Conservation (phyloP, 805 yeast genomes). For the Maudiozyma barnettii region DNA sequence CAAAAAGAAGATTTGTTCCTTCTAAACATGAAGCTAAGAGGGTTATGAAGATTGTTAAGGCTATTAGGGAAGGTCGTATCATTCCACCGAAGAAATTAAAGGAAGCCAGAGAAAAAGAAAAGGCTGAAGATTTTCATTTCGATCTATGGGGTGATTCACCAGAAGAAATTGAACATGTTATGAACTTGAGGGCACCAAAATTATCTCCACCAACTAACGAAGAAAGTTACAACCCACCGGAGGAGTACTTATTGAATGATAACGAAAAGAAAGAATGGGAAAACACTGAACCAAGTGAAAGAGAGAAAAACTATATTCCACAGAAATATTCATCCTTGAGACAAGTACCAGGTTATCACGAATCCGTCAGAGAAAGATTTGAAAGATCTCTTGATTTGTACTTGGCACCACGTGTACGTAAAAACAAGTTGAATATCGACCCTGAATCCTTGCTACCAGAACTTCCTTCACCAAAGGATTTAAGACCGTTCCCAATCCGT, state of each 20-base stretch:
- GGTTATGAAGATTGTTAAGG: slow-evolving; percentile 91
- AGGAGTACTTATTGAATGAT: slow-evolving; percentile 72
- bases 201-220: slow-evolving; percentile 93
- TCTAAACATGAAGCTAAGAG: slow-evolving; percentile 95
- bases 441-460: slow-evolving; percentile 95
- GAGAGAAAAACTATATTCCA: slow-evolving; percentile 73
- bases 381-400: slow-evolving; percentile 91
- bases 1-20: slow-evolving; percentile 93
- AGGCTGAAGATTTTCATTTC: slow-evolving; percentile 46
- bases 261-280: slow-evolving; percentile 72
- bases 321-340: slow-evolving; percentile 74
- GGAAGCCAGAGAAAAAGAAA: slow-evolving; percentile 41
- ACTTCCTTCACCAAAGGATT: slow-evolving; percentile 91
- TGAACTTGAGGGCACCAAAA: slow-evolving; percentile 93
- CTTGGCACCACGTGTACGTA: slow-evolving; percentile 92
- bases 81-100: slow-evolving; percentile 57
- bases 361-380: slow-evolving; percentile 77
- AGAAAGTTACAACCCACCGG: slow-evolving; percentile 96
- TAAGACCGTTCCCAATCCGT: slow-evolving; percentile 91
- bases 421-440: slow-evolving; percentile 81
- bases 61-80: slow-evolving; percentile 93
- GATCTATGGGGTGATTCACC: slow-evolving; percentile 83
- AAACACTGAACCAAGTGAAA: slow-evolving; percentile 59
- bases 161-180: slow-evolving; percentile 57
- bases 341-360: slow-evolving; percentile 87